phyloP scores from a whole-genome alignment of 257 asterid genomes.

The Fraxinus cuspidata region DNA sequence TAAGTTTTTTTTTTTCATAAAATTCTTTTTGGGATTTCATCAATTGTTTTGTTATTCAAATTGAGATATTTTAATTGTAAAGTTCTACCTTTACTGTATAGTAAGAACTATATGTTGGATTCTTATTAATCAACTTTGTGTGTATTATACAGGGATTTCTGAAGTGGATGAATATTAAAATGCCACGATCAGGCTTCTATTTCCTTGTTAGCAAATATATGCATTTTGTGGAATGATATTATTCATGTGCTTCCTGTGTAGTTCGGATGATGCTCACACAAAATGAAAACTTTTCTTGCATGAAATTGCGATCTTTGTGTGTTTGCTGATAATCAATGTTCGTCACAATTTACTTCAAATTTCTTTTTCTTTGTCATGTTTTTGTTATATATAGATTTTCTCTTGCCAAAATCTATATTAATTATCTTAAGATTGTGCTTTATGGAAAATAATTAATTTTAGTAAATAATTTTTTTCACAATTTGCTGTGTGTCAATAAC shows the following conservation, averaged over 20 bases:
- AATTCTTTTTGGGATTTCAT: too few relatives aligned
- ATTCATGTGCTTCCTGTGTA: not conserved
- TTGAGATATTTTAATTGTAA: slow-evolving; percentile 18
- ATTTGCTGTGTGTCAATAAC: not conserved
- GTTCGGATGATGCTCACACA: not conserved
- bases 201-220: not conserved
- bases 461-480: not conserved
- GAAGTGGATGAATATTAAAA: not conserved
- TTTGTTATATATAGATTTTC: not conserved
- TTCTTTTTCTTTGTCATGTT: not conserved
- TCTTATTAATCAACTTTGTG: not conserved
- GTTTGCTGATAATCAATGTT: not conserved
- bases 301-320: not conserved
- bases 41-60: slow-evolving; percentile 13
- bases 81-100: not conserved
- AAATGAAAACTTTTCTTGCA: not conserved
- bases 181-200: not conserved
- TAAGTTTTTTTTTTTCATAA: not conserved
- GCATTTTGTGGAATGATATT: not conserved
- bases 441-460: not conserved
- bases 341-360: not conserved
- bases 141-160: not conserved
- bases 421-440: not conserved
- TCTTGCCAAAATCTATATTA: not conserved
- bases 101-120: slow-evolving; percentile 13